These are phyloP conservation scores for Cryptococcus depauperatus DNA, from an alignment of 1,284 basidiomycete genomes.

Conservation along the genomic window DNA sequence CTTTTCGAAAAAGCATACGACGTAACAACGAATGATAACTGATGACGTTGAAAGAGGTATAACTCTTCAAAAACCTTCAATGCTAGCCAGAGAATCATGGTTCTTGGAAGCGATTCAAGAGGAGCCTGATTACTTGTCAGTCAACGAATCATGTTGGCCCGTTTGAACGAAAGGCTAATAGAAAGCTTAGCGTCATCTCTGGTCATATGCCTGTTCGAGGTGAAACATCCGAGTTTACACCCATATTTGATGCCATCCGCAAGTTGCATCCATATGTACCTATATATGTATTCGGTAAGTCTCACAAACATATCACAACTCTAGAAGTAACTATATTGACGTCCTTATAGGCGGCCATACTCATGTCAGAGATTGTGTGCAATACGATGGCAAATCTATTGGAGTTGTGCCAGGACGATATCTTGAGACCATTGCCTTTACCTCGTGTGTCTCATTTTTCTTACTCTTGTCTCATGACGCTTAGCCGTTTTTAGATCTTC, in stretches of 20 bases:
- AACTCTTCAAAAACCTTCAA: constrained; percentile 61
- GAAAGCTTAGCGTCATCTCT: constrained; percentile 29
- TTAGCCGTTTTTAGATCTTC: constrained; percentile 23
- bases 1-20: too few species aligned
- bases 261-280: constrained; percentile 63
- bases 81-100: constrained; percentile 63
- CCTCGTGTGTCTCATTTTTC: constrained; percentile 35
- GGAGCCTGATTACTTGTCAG: constrained; percentile 66
- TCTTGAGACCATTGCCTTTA: constrained; percentile 72
- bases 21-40: not conserved
- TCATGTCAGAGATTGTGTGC: constrained; percentile 68
- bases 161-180: not conserved
- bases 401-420: constrained; percentile 69
- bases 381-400: constrained; percentile 44
- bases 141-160: too few species aligned
- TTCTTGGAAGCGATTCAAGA: constrained; percentile 69
- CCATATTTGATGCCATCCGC: constrained; percentile 66
- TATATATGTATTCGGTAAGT: constrained; percentile 67
- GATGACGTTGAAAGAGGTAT: constrained; percentile 50
- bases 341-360: constrained; percentile 51
- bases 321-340: not conserved
- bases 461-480: not conserved
- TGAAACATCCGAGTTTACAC: constrained; percentile 52
- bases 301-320: not conserved
- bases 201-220: constrained; percentile 44